Evolutionary conservation across 805 yeast genomes (phyloP).

Genomic region (Monosporozyma aerobia): DNA sequence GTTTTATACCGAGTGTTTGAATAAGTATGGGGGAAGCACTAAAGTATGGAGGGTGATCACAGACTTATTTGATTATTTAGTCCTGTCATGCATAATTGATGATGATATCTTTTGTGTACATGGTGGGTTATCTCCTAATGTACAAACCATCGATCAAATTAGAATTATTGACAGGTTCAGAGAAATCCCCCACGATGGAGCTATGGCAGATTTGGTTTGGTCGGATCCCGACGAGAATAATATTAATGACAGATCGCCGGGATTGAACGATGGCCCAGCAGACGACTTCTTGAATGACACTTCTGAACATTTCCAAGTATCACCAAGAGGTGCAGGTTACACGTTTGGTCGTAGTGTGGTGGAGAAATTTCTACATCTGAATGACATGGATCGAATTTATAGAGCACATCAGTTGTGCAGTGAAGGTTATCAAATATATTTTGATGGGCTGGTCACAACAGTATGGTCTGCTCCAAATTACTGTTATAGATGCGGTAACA

Average conservation of each 20-base stretch:
- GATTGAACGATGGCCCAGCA: neutral
- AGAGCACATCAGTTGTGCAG: slow-evolving; percentile 96
- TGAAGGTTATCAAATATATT: slow-evolving; percentile 88
- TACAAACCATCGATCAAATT: slow-evolving; percentile 89
- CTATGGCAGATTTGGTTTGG: slow-evolving; percentile 99
- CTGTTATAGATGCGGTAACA: slow-evolving; percentile 93
- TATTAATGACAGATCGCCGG: slow-evolving; percentile 34
- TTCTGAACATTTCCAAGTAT: slow-evolving; percentile 61
- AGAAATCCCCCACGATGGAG: slow-evolving; percentile 98
- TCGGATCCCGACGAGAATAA: slow-evolving; percentile 88
- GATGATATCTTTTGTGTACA: slow-evolving; percentile 88
- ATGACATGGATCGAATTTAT: slow-evolving; percentile 69
- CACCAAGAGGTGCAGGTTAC: slow-evolving; percentile 97
- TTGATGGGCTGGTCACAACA: slow-evolving; percentile 84
- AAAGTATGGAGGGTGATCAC: slow-evolving; percentile 86
- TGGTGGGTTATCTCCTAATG: slow-evolving; percentile 93
- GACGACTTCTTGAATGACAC: slow-evolving; percentile 18
- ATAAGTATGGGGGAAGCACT: slow-evolving; percentile 69
- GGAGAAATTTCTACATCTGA: slow-evolving; percentile 70
- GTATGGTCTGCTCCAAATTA: slow-evolving; percentile 99
- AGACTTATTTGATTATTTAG: slow-evolving; percentile 84
- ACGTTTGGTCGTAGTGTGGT: slow-evolving; percentile 90
- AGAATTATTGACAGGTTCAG: slow-evolving; percentile 81
- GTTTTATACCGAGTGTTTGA: slow-evolving; percentile 86
- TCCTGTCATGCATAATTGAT: slow-evolving; percentile 83